Conservation (phyloP, 78 protist species). For the Dictyostelium capitatum region DNA sequence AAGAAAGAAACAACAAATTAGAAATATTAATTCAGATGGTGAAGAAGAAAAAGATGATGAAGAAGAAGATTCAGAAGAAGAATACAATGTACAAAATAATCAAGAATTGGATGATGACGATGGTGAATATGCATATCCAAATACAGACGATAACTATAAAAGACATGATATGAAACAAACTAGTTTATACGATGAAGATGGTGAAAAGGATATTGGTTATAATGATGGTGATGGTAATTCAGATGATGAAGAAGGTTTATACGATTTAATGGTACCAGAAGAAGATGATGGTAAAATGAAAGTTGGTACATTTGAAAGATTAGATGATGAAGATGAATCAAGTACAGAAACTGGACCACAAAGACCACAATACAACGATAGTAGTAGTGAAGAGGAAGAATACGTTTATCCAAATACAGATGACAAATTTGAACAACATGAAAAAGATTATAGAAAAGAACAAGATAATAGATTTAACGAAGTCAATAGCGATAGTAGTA, state of each 20-base stretch:
- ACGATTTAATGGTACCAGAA: background rate
- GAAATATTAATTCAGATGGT: background rate
- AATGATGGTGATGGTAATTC: background rate
- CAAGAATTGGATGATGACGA: background rate
- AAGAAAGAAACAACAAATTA: background rate
- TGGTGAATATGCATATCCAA: constrained; percentile 27
- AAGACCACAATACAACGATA: background rate
- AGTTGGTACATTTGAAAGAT: background rate
- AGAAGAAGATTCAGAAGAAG: background rate
- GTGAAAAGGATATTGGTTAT: constrained; percentile 6
- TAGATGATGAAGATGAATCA: background rate
- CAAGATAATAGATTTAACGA: constrained; percentile 7
- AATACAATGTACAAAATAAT: background rate
- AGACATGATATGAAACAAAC: background rate
- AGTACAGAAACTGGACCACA: background rate
- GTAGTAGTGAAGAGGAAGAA: background rate
- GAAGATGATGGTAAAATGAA: background rate
- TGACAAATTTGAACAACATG: constrained; percentile 17
- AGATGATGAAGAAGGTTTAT: background rate
- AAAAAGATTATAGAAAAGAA: constrained; percentile 16
- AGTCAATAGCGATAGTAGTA: background rate
- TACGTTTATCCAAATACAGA: constrained; percentile 56
- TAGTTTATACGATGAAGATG: background rate
- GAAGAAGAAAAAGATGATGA: background rate
- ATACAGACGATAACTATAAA: background rate